These are phyloP conservation scores for Metschnikowia cubensis DNA, from an alignment of 805 yeast genomes.

Conservation along the genomic window DNA sequence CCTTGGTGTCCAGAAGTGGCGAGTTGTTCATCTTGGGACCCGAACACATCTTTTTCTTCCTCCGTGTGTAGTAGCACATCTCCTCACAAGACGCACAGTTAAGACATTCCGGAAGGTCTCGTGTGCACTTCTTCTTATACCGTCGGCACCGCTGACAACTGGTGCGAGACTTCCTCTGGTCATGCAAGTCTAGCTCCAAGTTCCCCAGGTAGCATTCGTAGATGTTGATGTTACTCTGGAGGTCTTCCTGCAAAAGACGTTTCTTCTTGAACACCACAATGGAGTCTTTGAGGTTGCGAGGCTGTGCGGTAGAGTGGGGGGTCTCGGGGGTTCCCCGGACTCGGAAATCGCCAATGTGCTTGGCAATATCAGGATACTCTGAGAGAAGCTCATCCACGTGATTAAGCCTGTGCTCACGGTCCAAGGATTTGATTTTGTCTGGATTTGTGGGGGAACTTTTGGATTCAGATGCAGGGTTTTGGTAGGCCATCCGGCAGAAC, in stretches of 20 bases:
- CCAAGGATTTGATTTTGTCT: background rate
- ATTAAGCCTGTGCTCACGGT: background rate
- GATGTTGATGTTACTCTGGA: slow-evolving; percentile 17
- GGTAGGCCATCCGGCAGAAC: background rate
- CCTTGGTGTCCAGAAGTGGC: background rate
- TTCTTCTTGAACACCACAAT: slow-evolving; percentile 30
- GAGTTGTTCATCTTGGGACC: background rate
- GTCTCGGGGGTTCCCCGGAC: slow-evolving; percentile 8
- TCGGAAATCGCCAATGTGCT: slow-evolving; percentile 23
- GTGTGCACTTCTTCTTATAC: slow-evolving; percentile 29
- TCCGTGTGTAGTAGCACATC: slow-evolving; percentile 24
- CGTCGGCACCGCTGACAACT: slow-evolving; percentile 32
- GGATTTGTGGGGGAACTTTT: background rate
- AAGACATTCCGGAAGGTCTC: slow-evolving; percentile 29
- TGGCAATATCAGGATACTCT: slow-evolving; percentile 18
- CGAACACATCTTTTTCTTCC: slow-evolving; percentile 14
- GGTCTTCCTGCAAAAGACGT: slow-evolving; percentile 16
- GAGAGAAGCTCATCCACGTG: slow-evolving; percentile 6
- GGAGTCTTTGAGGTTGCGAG: slow-evolving; percentile 12
- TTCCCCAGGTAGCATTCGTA: slow-evolving; percentile 19
- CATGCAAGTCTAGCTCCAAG: slow-evolving; percentile 20
- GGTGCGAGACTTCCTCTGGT: slow-evolving; percentile 21
- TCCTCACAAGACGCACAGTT: slow-evolving; percentile 30
- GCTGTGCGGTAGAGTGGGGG: slow-evolving; percentile 1
- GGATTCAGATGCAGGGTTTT: background rate